phyloP scores from a whole-genome alignment of 257 asterid species.

The Leptodermis oblonga region DNA sequence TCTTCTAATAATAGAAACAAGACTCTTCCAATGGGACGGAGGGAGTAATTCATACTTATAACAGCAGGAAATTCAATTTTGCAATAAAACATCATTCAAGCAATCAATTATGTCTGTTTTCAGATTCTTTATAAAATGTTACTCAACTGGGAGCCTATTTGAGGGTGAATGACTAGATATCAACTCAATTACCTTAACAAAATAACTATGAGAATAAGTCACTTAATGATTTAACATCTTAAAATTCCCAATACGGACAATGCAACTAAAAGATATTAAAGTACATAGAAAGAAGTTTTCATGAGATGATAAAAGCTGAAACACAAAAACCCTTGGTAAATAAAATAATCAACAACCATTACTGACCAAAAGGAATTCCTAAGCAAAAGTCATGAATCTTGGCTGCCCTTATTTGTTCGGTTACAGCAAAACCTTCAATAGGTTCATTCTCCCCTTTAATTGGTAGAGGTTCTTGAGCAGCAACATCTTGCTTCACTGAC shows the following conservation, averaged over 20 bases:
- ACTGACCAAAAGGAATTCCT: slow-evolving; percentile 91
- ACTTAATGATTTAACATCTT: background rate
- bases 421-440: slow-evolving; percentile 27
- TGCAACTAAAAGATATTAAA: background rate
- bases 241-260: no score
- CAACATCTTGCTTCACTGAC: slow-evolving; percentile 33
- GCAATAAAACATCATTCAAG: background rate
- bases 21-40: no score
- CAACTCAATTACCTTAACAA: background rate
- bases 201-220: background rate
- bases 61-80: background rate
- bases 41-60: background rate
- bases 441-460: slow-evolving; percentile 36
- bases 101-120: background rate
- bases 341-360: background rate
- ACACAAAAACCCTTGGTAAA: background rate
- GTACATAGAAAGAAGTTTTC: background rate
- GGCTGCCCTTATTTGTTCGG: slow-evolving; percentile 58
- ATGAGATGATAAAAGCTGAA: background rate
- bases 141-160: background rate
- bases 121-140: background rate
- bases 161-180: background rate
- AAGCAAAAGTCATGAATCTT: slow-evolving; percentile 91
- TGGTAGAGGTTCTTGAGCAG: slow-evolving; percentile 29
- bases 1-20: no score